These are phyloP conservation scores for rapeseed (Brassica napus) DNA, from an alignment of 345 rosid genomes.

Conservation along the genomic window DNA sequence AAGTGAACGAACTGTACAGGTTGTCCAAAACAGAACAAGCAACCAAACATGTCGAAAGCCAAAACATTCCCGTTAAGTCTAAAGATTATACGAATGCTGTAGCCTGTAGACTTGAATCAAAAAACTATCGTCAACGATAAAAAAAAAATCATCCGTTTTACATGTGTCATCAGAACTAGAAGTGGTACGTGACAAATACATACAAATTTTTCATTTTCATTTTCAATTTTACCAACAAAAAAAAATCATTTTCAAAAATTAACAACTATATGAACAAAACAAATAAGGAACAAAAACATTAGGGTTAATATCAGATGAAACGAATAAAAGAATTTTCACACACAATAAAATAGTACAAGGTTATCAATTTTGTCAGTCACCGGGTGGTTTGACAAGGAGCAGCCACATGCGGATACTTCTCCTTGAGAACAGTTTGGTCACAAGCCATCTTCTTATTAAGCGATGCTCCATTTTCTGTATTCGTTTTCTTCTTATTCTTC, in stretches of 20 bases:
- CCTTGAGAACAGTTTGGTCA: neutral
- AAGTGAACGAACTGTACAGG: no score
- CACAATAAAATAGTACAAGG: neutral
- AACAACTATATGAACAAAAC: neutral
- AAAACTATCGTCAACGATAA: no score
- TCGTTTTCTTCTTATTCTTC: neutral
- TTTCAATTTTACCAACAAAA: neutral
- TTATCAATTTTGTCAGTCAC: constrained; percentile 3
- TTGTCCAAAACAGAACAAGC: no score
- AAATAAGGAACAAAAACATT: neutral
- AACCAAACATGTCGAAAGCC: no score
- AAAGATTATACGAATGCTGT: no score
- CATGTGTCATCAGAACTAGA: no score
- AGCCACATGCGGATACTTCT: constrained; percentile 6
- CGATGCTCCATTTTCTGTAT: no score
- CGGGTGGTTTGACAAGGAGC: neutral
- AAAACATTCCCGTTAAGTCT: no score
- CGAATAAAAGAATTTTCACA: neutral
- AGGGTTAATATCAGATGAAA: neutral
- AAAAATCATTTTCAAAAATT: no score
- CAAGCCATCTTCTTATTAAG: no score
- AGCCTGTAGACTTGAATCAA: no score
- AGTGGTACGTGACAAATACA: constrained; percentile 4
- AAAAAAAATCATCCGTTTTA: no score
- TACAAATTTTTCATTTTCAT: neutral